A percentile compares a stretch with the other conserved stretches of the same genome.
Conservation (phyloP, 768 basidiomycete genomes). For the Phaeotremella skinneri region DNA sequence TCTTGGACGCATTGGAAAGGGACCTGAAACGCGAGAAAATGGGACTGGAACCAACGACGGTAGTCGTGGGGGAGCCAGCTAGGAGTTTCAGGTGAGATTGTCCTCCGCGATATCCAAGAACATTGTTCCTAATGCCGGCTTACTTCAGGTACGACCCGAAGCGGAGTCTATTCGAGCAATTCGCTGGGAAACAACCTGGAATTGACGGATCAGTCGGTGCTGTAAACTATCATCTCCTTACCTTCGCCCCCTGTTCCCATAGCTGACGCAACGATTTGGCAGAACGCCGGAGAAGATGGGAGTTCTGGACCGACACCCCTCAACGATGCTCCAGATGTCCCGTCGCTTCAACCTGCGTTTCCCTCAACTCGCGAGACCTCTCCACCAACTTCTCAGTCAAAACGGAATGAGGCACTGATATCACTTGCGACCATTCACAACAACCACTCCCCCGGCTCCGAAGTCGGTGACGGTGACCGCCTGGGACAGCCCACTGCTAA, state of each 20-base stretch:
- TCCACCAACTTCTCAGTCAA: neutral
- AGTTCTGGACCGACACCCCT: too few species aligned
- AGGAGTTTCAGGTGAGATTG: constrained; percentile 64
- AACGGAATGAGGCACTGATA: neutral
- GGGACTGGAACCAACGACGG: constrained; percentile 81
- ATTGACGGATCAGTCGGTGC: constrained; percentile 17
- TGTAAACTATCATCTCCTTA: neutral
- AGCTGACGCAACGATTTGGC: too few species aligned
- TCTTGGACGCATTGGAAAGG: constrained; percentile 92
- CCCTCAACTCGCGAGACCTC: too few species aligned
- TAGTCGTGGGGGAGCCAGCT: constrained; percentile 73
- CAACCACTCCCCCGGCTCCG: neutral
- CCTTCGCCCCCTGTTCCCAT: too few species aligned
- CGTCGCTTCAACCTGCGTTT: too few species aligned
- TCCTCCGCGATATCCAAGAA: neutral
- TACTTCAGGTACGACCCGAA: constrained; percentile 68
- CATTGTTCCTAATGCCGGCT: neutral
- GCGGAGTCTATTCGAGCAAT: constrained; percentile 83
- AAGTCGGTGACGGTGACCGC: neutral
- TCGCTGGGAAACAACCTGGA: constrained; percentile 55
- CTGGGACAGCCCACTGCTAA: neutral
- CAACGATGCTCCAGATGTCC: too few species aligned
- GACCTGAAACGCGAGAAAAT: constrained; percentile 94
- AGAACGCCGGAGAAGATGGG: too few species aligned
- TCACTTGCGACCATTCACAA: neutral